Percentiles rank a stretch among this genome's conserved stretches.
Conservation (phyloP, 352 stramenopile genomes). For the Halophytophthora batemanensis region DNA sequence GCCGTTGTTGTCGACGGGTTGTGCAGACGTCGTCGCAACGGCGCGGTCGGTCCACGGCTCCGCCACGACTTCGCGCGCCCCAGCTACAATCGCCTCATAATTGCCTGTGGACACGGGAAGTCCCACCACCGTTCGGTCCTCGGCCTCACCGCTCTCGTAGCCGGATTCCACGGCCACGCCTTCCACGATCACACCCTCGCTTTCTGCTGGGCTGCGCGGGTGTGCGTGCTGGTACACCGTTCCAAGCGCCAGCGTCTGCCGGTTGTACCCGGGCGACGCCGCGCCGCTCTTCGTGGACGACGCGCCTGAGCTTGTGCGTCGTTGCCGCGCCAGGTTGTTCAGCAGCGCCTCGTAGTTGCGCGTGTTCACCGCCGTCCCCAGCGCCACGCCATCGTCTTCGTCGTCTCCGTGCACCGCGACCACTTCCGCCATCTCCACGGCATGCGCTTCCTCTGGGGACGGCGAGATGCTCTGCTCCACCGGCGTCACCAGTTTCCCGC, state of each 20-base stretch:
- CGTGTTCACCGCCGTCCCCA: conserved; percentile 60
- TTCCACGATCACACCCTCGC: conserved; percentile 6
- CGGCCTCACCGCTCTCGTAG: conserved; percentile 24
- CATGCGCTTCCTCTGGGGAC: conserved; percentile 10
- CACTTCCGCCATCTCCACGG: conserved; percentile 3
- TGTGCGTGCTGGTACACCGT: conserved; percentile 18
- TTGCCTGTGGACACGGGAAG: conserved; percentile 48
- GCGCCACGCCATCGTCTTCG: conserved; percentile 20
- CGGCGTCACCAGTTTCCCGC: conserved; percentile 13
- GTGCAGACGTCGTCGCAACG: conserved; percentile 19
- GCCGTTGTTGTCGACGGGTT: conserved; percentile 5
- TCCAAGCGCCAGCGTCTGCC: conserved; percentile 13
- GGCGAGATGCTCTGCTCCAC: conserved; percentile 7
- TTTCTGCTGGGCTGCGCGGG: conserved; percentile 5
- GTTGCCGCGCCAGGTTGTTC: conserved; percentile 26
- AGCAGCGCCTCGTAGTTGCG: conserved; percentile 63
- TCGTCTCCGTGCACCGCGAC: conserved; percentile 9
- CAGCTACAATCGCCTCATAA: conserved; percentile 43
- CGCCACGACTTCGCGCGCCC: conserved; percentile 17
- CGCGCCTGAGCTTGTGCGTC: conserved; percentile 10
- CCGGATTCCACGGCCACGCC: conserved; percentile 9
- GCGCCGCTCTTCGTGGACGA: conserved; percentile 9
- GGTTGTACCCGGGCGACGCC: conserved; percentile 11
- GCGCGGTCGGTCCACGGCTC: conserved; percentile 19
- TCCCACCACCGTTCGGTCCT: conserved; percentile 39